These are phyloP conservation scores for Barbarea vulgaris DNA, from an alignment of 345 rosid species.

Conservation along the genomic window DNA sequence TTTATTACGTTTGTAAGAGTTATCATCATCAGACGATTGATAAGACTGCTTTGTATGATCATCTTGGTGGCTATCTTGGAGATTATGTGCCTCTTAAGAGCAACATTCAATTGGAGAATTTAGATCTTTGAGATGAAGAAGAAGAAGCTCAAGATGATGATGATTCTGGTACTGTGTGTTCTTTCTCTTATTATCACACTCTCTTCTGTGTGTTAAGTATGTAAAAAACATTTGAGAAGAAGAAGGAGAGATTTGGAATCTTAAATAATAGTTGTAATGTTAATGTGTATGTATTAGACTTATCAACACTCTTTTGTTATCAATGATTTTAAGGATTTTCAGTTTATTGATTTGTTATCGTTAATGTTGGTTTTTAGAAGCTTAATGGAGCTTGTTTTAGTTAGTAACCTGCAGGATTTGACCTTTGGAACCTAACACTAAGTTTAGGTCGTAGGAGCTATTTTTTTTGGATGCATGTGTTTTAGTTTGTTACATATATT, in stretches of 20 bases:
- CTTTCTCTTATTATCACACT: background rate
- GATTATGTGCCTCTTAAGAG: slow-evolving; percentile 95
- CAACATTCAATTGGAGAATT: slow-evolving; percentile 85
- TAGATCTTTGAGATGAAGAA: slow-evolving; percentile 59
- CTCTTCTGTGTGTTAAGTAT: background rate
- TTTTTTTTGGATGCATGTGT: background rate
- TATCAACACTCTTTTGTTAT: slow-evolving; percentile 10
- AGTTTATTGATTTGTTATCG: background rate
- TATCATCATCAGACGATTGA: slow-evolving; percentile 89
- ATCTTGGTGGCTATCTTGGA: slow-evolving; percentile 97
- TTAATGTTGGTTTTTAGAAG: slow-evolving; percentile 5
- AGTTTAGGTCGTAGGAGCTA: slow-evolving; percentile 1
- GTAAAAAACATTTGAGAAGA: slow-evolving; percentile 29
- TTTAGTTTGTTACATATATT: background rate
- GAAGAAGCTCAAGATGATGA: background rate
- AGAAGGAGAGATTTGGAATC: slow-evolving; percentile 18
- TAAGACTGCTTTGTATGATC: slow-evolving; percentile 79
- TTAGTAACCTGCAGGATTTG: background rate
- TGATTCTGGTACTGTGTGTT: slow-evolving; percentile 5
- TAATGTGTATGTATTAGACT: slow-evolving; percentile 31
- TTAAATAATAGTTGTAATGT: slow-evolving; percentile 28
- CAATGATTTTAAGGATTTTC: slow-evolving; percentile 6
- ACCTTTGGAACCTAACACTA: background rate
- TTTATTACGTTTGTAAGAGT: slow-evolving; percentile 93
- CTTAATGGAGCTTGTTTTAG: background rate